phyloP scores from a whole-genome alignment of 805 yeast species.

The Zygotorulaspora danielsina region DNA sequence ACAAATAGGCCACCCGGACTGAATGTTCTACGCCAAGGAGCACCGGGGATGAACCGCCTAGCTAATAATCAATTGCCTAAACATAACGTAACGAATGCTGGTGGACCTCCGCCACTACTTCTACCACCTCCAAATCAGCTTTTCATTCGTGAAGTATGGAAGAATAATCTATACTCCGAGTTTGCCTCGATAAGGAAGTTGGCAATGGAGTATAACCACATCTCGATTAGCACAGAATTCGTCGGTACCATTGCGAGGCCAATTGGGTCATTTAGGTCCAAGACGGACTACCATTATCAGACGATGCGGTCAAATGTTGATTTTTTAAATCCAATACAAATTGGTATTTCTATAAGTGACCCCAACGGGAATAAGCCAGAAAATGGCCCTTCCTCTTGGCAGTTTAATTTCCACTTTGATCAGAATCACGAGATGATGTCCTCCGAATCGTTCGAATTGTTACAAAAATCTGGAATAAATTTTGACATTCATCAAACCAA shows the following conservation, averaged over 20 bases:
- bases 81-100: slow-evolving; percentile 12
- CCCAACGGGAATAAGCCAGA: slow-evolving; percentile 66
- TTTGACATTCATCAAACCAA: slow-evolving; percentile 65
- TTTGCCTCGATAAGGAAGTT: slow-evolving; percentile 57
- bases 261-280: slow-evolving; percentile 84
- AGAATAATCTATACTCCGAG: slow-evolving; percentile 61
- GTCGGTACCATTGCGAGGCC: slow-evolving; percentile 97
- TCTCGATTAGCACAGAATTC: slow-evolving; percentile 83
- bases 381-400: slow-evolving; percentile 79
- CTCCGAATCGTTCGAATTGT: slow-evolving; percentile 73
- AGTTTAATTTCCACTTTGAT: slow-evolving; percentile 86
- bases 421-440: slow-evolving; percentile 77
- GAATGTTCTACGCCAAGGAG: slow-evolving; percentile 25
- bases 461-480: slow-evolving; percentile 78
- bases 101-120: slow-evolving; percentile 6
- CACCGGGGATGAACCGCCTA: slow-evolving; percentile 19
- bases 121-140: slow-evolving; percentile 35
- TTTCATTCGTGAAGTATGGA: slow-evolving; percentile 69
- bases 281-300: slow-evolving; percentile 92
- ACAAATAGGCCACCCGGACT: slow-evolving; percentile 29
- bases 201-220: slow-evolving; percentile 48
- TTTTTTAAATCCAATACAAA: slow-evolving; percentile 76
- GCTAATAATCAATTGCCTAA: slow-evolving; percentile 15
- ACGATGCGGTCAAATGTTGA: slow-evolving; percentile 91
- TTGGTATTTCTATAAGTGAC: slow-evolving; percentile 74